Evolutionary conservation across 2,329 filamentous ascomycete species (phyloP), one percentile per base, ranked within the genome.

Genomic region (Aspergillus neoniger): DNA sequence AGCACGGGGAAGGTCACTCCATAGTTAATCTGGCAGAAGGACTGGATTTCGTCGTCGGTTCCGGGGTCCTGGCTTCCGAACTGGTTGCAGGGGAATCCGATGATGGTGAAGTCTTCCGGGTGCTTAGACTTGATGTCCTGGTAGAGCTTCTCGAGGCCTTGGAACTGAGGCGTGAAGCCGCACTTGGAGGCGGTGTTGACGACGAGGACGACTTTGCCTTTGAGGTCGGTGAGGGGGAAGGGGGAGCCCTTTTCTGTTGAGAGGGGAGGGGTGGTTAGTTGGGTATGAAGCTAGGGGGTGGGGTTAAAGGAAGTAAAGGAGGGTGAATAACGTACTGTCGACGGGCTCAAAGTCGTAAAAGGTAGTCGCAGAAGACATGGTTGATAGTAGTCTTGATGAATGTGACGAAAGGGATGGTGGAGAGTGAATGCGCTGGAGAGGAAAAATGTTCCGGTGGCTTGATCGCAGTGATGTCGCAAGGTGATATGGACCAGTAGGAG

Each of bases 181-280:
- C 95, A 99, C 83, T 98, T 97, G 77, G 91, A 96, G 69, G 95
- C 95, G 1, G 94, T 97, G 87, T 99, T 99, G 81, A 99, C 92
- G 72, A 96, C 84, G 63, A 99, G 89, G 70, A 98, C 87, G 69
- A 98, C 94, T 80, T 98, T 98, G 85, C 90, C 91, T 77, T 91
- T 87, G 81, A 92, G 91, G 63, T 88, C 79, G 67, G 81, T 74
- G 67, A 98, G 84, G 61, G 87, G 82, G 74, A 89, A 89, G 67
- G 90, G 85, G 58, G 86, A 74, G 77, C 92, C 92, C 76, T 88
- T 89, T 76, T 92, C 89, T 92, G 72, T 63, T 64, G 28, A 28
- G 17, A 21, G 21, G 28, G 41, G 30, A 8, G 9, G 19, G 32
- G 65, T 63, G 64, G 62, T 62, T 23, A 32, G 28, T 53, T n/a